phyloP scores from a whole-genome alignment of 2,329 filamentous ascomycete genomes.

The Pyricularia pennisetigena region DNA sequence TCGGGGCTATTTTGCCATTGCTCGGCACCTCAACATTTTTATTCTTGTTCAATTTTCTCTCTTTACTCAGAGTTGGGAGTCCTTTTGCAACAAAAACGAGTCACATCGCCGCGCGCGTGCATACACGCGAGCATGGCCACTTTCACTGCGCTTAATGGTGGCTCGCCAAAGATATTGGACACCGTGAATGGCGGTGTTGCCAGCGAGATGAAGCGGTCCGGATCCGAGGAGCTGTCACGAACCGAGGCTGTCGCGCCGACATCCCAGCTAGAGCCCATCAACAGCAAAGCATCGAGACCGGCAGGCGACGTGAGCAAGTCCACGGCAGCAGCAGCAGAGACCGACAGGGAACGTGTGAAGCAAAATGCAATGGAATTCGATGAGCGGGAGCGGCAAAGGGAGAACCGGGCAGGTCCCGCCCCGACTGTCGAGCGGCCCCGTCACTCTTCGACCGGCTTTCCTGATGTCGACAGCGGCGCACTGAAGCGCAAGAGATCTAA shows the following conservation, averaged over 20 bases:
- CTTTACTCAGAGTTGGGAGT: not conserved
- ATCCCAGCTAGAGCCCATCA: slow-evolving; percentile 15
- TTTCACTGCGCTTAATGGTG: slow-evolving; percentile 43
- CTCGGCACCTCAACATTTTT: slow-evolving; percentile 2
- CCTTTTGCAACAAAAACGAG: not conserved
- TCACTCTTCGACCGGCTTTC: slow-evolving; percentile 28
- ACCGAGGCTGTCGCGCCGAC: slow-evolving; percentile 10
- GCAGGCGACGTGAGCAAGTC: slow-evolving; percentile 7
- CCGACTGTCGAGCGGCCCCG: slow-evolving; percentile 27
- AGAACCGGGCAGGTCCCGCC: slow-evolving; percentile 28
- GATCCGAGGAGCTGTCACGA: slow-evolving; percentile 20
- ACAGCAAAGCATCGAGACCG: slow-evolving; percentile 10
- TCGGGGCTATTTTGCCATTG: not conserved
- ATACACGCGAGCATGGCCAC: slow-evolving; percentile 31
- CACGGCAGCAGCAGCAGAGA: slow-evolving; percentile 12
- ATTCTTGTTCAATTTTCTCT: slow-evolving; percentile 4
- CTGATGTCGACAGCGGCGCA: slow-evolving; percentile 33
- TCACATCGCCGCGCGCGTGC: not conserved
- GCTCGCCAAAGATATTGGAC: slow-evolving; percentile 33
- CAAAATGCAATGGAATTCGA: not conserved
- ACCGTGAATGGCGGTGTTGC: slow-evolving; percentile 18
- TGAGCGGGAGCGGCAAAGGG: slow-evolving; percentile 20
- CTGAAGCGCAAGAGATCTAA: slow-evolving; percentile 63
- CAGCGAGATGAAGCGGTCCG: slow-evolving; percentile 18
- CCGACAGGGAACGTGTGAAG: slow-evolving; percentile 23